phyloP scores from a whole-genome alignment of 352 stramenopile genomes.

The Pythium oligandrum region DNA sequence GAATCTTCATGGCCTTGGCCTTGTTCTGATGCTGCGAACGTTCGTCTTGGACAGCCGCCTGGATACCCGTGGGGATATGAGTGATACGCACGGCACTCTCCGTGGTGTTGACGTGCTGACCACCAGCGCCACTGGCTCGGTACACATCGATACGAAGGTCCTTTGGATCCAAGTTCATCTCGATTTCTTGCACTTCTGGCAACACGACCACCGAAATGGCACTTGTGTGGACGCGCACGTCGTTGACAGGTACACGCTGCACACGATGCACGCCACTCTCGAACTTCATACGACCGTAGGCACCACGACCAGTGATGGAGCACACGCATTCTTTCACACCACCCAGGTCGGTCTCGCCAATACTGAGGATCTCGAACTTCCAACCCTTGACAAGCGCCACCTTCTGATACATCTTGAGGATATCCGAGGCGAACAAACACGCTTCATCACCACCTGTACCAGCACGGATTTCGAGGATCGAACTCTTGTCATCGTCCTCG shows the following conservation, averaged over 20 bases:
- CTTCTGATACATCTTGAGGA: conserved; percentile 93
- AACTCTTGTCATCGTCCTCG: conserved; percentile 93
- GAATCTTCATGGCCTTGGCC: conserved; percentile 96
- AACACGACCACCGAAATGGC: conserved; percentile 97
- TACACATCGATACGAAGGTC: conserved; percentile 98
- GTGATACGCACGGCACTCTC: conserved; percentile 96
- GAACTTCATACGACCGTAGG: conserved; percentile 98
- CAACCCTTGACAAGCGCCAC: conserved; percentile 80
- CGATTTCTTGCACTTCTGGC: conserved; percentile 84
- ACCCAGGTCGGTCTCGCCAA: conserved; percentile 80
- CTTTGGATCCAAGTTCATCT: conserved; percentile 89
- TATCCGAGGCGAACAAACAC: conserved; percentile 93
- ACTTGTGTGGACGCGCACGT: conserved; percentile 96
- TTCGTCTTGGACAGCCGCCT: conserved; percentile 90
- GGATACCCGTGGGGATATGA: conserved; percentile 95
- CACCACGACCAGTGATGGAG: conserved; percentile 60
- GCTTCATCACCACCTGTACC: conserved; percentile 96
- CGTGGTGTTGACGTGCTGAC: conserved; percentile 99
- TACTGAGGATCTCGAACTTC: conserved; percentile 89
- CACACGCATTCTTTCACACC: conserved; percentile 83
- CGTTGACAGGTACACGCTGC: conserved; percentile 96
- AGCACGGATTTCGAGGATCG: conserved; percentile 96
- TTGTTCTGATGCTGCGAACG: conserved; percentile 98
- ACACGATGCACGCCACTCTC: conserved; percentile 98
- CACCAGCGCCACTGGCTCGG: conserved; percentile 93